phyloP scores from a whole-genome alignment of 306 rosid genomes.

The Pachyrhizus erosus region DNA sequence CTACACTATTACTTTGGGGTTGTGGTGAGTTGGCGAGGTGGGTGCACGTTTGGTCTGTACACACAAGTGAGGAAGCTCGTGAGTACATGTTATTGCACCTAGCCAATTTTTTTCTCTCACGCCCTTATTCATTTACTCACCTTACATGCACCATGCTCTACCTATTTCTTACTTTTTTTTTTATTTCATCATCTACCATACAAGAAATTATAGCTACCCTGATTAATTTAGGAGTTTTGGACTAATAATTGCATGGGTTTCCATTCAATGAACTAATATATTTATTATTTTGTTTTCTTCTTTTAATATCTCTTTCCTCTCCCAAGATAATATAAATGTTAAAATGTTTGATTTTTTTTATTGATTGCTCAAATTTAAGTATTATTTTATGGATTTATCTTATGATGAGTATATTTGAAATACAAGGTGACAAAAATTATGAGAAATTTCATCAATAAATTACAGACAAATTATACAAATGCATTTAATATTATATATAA shows the following conservation, averaged over 20 bases:
- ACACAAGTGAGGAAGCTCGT: constrained; percentile 62
- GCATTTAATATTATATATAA: no score
- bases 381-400: no score
- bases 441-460: no score
- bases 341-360: background rate
- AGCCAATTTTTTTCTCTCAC: no score
- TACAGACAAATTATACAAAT: no score
- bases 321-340: background rate
- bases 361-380: background rate
- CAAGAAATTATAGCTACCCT: no score
- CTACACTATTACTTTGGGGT: constrained; percentile 38
- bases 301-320: background rate
- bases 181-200: background rate
- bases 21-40: constrained; percentile 59
- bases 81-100: constrained; percentile 60
- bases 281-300: background rate
- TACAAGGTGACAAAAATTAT: no score
- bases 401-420: no score
- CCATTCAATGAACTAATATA: no score
- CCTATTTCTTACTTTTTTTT: background rate
- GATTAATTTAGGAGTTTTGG: no score
- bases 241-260: no score
- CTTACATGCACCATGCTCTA: background rate
- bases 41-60: constrained; percentile 52
- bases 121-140: no score